Evolutionary conservation across 2,329 filamentous ascomycete genomes (phyloP).

Genomic region (Gnomoniopsis smithogilvyi): DNA sequence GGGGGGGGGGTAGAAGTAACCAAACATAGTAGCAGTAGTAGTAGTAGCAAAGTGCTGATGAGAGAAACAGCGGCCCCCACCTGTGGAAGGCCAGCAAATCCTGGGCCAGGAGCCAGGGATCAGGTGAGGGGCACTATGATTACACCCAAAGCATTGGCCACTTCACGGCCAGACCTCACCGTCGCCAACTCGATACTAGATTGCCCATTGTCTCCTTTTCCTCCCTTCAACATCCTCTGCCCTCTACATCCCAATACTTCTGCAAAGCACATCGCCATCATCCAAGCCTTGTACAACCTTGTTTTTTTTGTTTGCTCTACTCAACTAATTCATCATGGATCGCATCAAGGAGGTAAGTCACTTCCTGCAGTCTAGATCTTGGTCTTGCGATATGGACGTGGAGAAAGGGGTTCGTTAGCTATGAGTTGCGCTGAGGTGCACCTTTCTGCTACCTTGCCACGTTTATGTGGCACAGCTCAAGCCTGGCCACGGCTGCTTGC

Average conservation of each 20-base stretch:
- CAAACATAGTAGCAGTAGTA: no score
- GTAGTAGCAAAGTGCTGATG: no score
- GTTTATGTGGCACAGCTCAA: background rate
- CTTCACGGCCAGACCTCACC: constrained; percentile 14
- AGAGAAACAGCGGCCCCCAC: no score
- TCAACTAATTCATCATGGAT: constrained; percentile 60
- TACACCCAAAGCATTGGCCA: constrained; percentile 11
- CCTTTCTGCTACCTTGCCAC: constrained; percentile 4
- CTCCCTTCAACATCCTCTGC: background rate
- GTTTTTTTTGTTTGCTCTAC: background rate
- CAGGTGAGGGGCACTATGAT: constrained; percentile 18
- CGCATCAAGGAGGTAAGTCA: constrained; percentile 82
- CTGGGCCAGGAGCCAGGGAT: constrained; percentile 10
- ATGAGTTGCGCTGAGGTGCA: background rate
- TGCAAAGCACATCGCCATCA: constrained; percentile 10
- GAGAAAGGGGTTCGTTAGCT: constrained; percentile 12
- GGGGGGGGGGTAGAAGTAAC: no score
- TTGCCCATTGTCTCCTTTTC: constrained; percentile 12
- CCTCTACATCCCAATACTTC: constrained; percentile 24
- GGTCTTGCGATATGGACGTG: background rate
- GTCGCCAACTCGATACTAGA: constrained; percentile 11
- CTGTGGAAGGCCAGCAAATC: constrained; percentile 16
- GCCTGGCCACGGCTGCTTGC: background rate
- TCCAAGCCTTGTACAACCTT: background rate
- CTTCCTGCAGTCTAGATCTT: background rate